A percentile compares a stretch with the other conserved stretches of the same genome.
Evolutionary conservation across 768 basidiomycete genomes (phyloP).

Genomic region (Thelephora ganbajun): DNA sequence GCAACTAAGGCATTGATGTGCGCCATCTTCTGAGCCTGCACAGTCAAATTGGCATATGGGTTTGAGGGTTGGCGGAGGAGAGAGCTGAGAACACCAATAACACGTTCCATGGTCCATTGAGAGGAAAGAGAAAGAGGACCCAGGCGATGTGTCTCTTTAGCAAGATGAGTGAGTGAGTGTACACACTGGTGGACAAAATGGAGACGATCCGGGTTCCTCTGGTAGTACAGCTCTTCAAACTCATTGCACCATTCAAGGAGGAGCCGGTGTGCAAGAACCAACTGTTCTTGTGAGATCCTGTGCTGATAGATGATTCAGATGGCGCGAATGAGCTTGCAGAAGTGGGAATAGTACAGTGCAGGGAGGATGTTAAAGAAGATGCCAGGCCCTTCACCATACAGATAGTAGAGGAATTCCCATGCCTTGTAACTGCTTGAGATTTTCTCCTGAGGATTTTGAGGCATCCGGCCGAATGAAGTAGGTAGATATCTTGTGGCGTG

Average conservation of each 20-base stretch:
- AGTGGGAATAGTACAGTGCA: conserved; percentile 13
- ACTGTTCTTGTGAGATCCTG: conserved; percentile 2
- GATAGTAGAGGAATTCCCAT: conserved; percentile 12
- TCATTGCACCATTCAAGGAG: conserved; percentile 17
- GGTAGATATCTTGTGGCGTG: conserved; percentile 20
- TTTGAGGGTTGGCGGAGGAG: conserved; percentile 15
- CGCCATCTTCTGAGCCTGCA: conserved; percentile 9
- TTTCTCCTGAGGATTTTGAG: conserved; percentile 25
- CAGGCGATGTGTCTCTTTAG: conserved; percentile 10
- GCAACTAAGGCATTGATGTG: conserved; percentile 15
- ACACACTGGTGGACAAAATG: conserved; percentile 22
- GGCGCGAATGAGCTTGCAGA: conserved; percentile 14
- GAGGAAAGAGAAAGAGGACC: conserved; percentile 7
- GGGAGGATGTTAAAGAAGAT: conserved; percentile 15
- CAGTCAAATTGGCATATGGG: conserved; percentile 13
- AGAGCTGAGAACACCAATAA: conserved; percentile 13
- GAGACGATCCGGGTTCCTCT: conserved; percentile 11
- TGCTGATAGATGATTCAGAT: conserved; percentile 13
- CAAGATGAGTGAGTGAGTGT: conserved; percentile 19
- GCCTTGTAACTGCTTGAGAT: conserved; percentile 21
- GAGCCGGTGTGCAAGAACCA: conserved; percentile 11
- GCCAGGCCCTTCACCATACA: conserved; percentile 13
- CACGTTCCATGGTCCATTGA: conserved; percentile 14
- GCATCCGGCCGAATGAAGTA: conserved; percentile 26
- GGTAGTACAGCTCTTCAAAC: conserved; percentile 23